These are phyloP conservation scores for Schizopora paradoxa DNA, from an alignment of 1,284 basidiomycete species.

Conservation along the genomic window DNA sequence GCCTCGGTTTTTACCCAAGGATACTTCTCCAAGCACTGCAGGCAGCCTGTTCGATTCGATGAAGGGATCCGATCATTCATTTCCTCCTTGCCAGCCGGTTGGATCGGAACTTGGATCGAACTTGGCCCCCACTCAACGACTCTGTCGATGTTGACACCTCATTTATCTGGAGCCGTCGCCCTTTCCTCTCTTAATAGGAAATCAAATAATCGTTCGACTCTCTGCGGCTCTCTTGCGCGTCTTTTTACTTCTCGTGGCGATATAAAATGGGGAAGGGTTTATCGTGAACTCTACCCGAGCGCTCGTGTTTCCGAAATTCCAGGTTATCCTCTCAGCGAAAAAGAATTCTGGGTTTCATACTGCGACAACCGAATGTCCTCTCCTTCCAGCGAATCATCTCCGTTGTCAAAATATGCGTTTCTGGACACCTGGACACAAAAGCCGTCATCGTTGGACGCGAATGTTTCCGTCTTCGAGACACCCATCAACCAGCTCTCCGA, in stretches of 20 bases:
- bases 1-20: constrained; percentile 38
- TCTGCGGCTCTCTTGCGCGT: constrained; percentile 40
- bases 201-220: constrained; percentile 37
- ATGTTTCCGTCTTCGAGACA: constrained; percentile 47
- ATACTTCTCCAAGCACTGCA: constrained; percentile 58
- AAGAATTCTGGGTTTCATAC: constrained; percentile 54
- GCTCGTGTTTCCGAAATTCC: constrained; percentile 45
- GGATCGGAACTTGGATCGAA: constrained; percentile 56
- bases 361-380: constrained; percentile 25
- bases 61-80: constrained; percentile 40
- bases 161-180: constrained; percentile 30
- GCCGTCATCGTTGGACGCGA: constrained; percentile 36
- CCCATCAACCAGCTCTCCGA: constrained; percentile 39
- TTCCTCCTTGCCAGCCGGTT: constrained; percentile 25
- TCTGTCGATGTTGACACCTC: constrained; percentile 51
- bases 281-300: constrained; percentile 37
- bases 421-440: constrained; percentile 40
- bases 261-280: constrained; percentile 52
- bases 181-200: constrained; percentile 47
- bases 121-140: constrained; percentile 56
- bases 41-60: constrained; percentile 54
- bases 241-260: constrained; percentile 40
- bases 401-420: constrained; percentile 32
- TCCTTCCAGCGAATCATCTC: neutral
- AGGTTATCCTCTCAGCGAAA: constrained; percentile 53